Evolutionary conservation across 2,329 filamentous ascomycete species (phyloP).

Genomic region (Orbilia brochopaga): DNA sequence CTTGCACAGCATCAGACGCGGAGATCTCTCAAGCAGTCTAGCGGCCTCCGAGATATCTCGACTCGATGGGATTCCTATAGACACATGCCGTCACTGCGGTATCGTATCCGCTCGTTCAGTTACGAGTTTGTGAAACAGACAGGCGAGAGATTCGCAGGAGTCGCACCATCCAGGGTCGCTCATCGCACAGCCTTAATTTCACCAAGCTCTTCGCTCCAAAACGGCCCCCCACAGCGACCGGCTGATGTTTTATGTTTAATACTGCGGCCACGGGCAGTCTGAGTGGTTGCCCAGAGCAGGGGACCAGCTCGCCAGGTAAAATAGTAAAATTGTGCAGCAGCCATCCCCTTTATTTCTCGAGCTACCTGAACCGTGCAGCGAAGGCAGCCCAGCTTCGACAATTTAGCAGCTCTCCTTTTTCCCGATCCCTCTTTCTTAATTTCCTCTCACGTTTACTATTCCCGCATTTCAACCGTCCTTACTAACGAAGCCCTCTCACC

Average conservation of each 20-base stretch:
- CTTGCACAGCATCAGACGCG: no score
- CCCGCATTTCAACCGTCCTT: constrained; percentile 21
- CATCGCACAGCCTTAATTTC: constrained; percentile 2
- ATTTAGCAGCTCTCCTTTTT: constrained; percentile 40
- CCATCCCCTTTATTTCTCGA: constrained; percentile 46
- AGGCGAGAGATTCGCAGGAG: neutral
- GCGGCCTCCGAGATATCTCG: no score
- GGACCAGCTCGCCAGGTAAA: constrained; percentile 47
- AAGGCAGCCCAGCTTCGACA: constrained; percentile 24
- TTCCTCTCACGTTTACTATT: constrained; percentile 20
- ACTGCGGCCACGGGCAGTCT: constrained; percentile 7
- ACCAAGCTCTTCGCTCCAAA: neutral
- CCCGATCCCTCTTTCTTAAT: constrained; percentile 17
- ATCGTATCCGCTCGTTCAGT: no score
- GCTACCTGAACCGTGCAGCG: constrained; percentile 7
- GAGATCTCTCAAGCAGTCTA: no score
- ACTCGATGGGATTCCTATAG: no score
- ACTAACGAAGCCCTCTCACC: constrained; percentile 19
- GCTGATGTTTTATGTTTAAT: constrained; percentile 4
- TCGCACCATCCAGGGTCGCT: neutral
- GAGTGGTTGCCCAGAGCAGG: constrained; percentile 37
- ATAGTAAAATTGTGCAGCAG: constrained; percentile 26
- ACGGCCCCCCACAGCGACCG: neutral
- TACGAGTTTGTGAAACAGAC: no score
- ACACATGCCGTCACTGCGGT: no score